Evolutionary conservation across 2,329 filamentous ascomycete species (phyloP).

Genomic region (Fusarium sp.): DNA sequence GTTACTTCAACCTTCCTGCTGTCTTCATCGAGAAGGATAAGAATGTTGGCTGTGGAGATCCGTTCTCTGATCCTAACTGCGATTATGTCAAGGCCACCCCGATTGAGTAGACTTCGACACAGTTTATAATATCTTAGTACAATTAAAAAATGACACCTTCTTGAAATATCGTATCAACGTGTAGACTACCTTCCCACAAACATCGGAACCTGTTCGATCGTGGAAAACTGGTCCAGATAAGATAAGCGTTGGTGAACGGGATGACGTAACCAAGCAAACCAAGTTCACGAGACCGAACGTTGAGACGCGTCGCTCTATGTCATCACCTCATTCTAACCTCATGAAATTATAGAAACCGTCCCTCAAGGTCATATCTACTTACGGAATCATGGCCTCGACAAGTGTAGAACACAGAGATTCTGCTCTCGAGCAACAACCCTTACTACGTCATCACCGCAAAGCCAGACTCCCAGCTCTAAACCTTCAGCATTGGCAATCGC

Average conservation of each 20-base stretch:
- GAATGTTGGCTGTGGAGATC: not conserved
- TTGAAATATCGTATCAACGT: not conserved
- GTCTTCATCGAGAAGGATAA: conserved; percentile 1
- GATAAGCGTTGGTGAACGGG: not conserved
- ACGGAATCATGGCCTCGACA: not conserved
- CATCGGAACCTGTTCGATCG: not conserved
- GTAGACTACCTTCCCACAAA: not conserved
- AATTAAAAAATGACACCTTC: not conserved
- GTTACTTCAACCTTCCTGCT: conserved; percentile 25
- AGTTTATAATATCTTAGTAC: not conserved
- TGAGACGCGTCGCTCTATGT: not conserved
- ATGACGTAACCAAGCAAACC: not conserved
- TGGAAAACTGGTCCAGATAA: not conserved
- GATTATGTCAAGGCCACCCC: not conserved
- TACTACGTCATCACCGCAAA: not conserved
- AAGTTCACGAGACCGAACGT: not conserved
- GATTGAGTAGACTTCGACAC: not conserved
- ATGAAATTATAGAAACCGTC: not conserved
- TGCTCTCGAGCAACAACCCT: not conserved
- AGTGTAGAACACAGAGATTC: rapidly evolving
- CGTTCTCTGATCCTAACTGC: not conserved
- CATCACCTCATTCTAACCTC: not conserved
- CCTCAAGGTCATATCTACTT: too few species aligned
- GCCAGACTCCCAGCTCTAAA: conserved; percentile 6
- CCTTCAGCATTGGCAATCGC: conserved; percentile 19